Evolutionary conservation across 2,329 filamentous ascomycete species (phyloP), one percentile per base, ranked within the genome.

Genomic region (Sporothrix variecibatus): DNA sequence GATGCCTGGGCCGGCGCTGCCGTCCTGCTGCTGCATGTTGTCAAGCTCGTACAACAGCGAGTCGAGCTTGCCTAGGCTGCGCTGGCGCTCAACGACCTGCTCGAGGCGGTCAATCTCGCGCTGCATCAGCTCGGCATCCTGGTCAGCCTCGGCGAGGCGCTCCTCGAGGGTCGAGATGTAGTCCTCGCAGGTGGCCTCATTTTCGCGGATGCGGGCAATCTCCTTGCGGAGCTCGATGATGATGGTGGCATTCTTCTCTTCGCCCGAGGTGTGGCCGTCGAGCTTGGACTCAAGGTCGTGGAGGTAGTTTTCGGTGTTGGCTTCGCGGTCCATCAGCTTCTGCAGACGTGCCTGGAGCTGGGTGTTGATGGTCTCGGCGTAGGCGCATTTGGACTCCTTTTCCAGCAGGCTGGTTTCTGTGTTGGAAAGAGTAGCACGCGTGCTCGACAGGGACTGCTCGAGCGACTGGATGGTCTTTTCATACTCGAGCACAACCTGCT

Each of bases 121-220:
- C 81, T 97, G 94, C 95, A 99, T 98, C 75, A 98, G 85, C 81
- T 98, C 96, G 58, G 94, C 91, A 80, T 99, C 96, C 82, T 98
- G 95, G 79, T 99, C 96, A 2, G 95, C 92, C 82, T 99, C 96
- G 0, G 96, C 96, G 9, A 99, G 88, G 28, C 95, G 92, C 83
- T 98, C 96, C 81, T 99, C 96, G 12, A 99, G 86, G 0, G 95
- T 98, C 0, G 95, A 97, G 72, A 99, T 98, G 82, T 99, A 99
- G 77, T 98, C 96, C 81, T 99, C 96, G 78, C 92, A 94, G 53
- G 92, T 92, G 3, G 92, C 89, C 84, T 99, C 96, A 78, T 94
- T 98, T 79, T 98, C 96, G 68, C 95, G 91, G 20, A 95, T 89
- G 58, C 95, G 92, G 31, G 92, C 87, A 75, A 99, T 92, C 83